phyloP scores from a whole-genome alignment of 2,329 filamentous ascomycete genomes.

The Aspergillus japonicus region DNA sequence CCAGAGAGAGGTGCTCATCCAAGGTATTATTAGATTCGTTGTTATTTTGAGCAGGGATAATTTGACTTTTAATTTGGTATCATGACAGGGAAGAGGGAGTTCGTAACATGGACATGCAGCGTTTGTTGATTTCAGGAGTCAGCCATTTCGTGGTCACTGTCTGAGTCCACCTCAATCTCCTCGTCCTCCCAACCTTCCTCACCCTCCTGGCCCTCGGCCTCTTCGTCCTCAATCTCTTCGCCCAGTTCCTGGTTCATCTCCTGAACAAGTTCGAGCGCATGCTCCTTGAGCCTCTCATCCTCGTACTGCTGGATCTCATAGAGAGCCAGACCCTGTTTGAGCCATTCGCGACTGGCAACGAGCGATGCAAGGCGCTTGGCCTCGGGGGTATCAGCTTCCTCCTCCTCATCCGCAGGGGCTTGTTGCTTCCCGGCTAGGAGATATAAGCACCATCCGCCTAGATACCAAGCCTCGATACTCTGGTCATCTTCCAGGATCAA shows the following conservation, averaged over 20 bases:
- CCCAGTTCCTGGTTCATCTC: conserved; percentile 65
- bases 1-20: no score
- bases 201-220: conserved; percentile 56
- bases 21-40: neutral
- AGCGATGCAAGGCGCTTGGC: conserved; percentile 62
- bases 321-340: conserved; percentile 76
- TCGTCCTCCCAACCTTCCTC: conserved; percentile 53
- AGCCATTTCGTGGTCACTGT: conserved; percentile 56
- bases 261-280: conserved; percentile 45
- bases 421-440: conserved; percentile 56
- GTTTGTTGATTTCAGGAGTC: conserved; percentile 38
- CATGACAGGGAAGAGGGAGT: conserved; percentile 22
- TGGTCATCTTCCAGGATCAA: conserved; percentile 85
- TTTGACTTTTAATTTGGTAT: conserved; percentile 31
- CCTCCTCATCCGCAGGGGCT: conserved; percentile 34
- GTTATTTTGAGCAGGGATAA: neutral
- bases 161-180: conserved; percentile 56
- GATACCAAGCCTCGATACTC: conserved; percentile 94
- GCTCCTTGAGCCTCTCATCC: conserved; percentile 46
- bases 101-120: conserved; percentile 26
- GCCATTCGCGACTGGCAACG: conserved; percentile 76
- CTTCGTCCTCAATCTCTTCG: conserved; percentile 55
- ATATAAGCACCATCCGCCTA: conserved; percentile 90
- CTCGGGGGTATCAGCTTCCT: conserved; percentile 38
- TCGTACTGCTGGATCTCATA: conserved; percentile 77